Percentiles rank a stretch among this genome's conserved stretches.
These are phyloP conservation scores for Candida verbasci DNA, from an alignment of 805 yeast species.

Conservation along the genomic window DNA sequence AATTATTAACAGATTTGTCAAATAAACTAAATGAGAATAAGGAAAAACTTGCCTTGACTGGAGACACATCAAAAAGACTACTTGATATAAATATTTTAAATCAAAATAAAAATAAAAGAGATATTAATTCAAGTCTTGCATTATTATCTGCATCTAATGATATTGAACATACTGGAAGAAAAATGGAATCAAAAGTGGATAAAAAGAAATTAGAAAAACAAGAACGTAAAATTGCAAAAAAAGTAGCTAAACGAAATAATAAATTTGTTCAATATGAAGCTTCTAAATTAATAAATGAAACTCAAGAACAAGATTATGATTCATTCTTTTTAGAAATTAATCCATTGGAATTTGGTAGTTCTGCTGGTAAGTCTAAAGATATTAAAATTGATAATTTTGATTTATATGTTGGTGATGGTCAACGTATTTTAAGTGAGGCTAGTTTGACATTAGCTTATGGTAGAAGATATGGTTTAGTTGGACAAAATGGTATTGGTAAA, in stretches of 20 bases:
- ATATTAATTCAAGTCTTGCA: conserved; percentile 70
- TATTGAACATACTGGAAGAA: conserved; percentile 87
- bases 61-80: conserved; percentile 85
- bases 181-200: conserved; percentile 91
- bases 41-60: conserved; percentile 71
- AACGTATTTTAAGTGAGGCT: conserved; percentile 86
- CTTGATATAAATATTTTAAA: conserved; percentile 68
- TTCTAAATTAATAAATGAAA: conserved; percentile 74
- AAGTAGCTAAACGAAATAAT: conserved; percentile 86
- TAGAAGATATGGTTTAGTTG: conserved; percentile 94
- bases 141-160: conserved; percentile 75
- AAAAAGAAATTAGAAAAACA: conserved; percentile 96
- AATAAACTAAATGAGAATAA: conserved; percentile 60
- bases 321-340: conserved; percentile 92
- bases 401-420: conserved; percentile 92
- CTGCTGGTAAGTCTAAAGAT: conserved; percentile 96
- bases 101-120: conserved; percentile 58
- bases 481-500: conserved; percentile 99
- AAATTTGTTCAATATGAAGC: conserved; percentile 88
- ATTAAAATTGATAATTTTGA: conserved; percentile 91
- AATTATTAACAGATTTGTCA: conserved; percentile 44
- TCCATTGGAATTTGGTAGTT: conserved; percentile 79
- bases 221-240: conserved; percentile 94
- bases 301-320: conserved; percentile 75
- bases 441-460: conserved; percentile 85